A percentile compares a stretch with the other conserved stretches of the same genome.
Conservation (phyloP, 1,284 basidiomycete genomes). For the Afroboletus lepidellus region DNA sequence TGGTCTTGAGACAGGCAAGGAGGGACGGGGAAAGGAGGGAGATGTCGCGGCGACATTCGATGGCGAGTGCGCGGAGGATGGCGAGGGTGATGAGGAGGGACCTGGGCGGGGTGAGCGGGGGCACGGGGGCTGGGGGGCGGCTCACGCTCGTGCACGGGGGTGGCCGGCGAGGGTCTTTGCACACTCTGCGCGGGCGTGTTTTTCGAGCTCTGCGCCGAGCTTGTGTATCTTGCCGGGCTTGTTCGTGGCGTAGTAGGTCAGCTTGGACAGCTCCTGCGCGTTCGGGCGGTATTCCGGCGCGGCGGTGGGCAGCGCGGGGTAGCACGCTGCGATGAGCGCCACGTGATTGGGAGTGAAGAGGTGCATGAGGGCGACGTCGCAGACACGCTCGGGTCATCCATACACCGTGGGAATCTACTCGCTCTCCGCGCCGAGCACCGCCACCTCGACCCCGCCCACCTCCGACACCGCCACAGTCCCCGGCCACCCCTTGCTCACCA, state of each 20-base stretch:
- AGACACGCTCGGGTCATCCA: no score
- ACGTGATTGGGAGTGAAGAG: slow-evolving; percentile 84
- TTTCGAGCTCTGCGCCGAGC: slow-evolving; percentile 82
- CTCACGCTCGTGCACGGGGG: slow-evolving; percentile 78
- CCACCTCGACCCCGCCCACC: slow-evolving; percentile 47
- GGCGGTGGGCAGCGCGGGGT: slow-evolving; percentile 80
- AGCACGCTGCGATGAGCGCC: slow-evolving; percentile 86
- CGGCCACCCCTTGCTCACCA: slow-evolving; percentile 69
- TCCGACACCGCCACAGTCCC: slow-evolving; percentile 34
- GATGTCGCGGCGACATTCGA: slow-evolving; percentile 87
- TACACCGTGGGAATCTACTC: slow-evolving; percentile 35
- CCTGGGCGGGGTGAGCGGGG: slow-evolving; percentile 37
- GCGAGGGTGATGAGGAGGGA: slow-evolving; percentile 85
- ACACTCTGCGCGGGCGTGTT: slow-evolving; percentile 69
- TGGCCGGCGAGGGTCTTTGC: slow-evolving; percentile 70
- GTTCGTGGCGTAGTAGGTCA: slow-evolving; percentile 92
- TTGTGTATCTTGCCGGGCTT: slow-evolving; percentile 88
- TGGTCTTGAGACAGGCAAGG: slow-evolving; percentile 70
- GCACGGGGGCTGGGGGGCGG: slow-evolving; percentile 9
- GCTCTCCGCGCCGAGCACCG: slow-evolving; percentile 56
- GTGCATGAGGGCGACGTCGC: slow-evolving; percentile 32
- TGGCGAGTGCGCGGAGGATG: slow-evolving; percentile 83
- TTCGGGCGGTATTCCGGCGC: slow-evolving; percentile 84
- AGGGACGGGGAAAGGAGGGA: slow-evolving; percentile 78
- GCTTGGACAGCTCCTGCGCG: slow-evolving; percentile 85